A percentile compares a stretch with the other conserved stretches of the same genome.
Conservation (phyloP, 257 asterid genomes). For the Ajuga chamaepitys region DNA sequence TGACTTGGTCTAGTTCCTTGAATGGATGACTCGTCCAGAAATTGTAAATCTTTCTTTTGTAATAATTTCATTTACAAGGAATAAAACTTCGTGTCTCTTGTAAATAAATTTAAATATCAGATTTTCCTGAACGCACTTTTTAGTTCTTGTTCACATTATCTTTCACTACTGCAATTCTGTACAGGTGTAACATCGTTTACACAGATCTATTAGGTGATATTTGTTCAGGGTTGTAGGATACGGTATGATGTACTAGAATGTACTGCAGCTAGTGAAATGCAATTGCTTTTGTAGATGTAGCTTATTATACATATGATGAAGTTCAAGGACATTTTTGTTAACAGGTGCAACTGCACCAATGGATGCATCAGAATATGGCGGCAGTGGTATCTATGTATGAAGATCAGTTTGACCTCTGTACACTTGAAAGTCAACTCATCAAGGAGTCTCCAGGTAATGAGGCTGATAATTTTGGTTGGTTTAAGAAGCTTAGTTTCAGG, state of each 20-base stretch:
- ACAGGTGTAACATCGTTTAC: neutral
- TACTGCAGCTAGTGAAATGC: neutral
- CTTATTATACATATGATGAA: conserved; percentile 6
- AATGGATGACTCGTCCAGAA: too few relatives aligned
- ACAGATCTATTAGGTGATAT: neutral
- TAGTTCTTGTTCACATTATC: neutral
- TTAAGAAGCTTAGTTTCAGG: conserved; percentile 49
- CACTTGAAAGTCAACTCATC: conserved; percentile 44
- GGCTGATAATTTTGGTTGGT: conserved; percentile 56
- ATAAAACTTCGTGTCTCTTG: too few relatives aligned
- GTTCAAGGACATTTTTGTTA: conserved; percentile 4
- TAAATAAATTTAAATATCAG: too few relatives aligned
- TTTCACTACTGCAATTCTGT: neutral
- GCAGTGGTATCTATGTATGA: conserved; percentile 93
- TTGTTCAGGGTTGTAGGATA: neutral
- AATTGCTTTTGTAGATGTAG: neutral
- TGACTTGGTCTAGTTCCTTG: too few relatives aligned
- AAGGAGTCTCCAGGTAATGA: conserved; percentile 30
- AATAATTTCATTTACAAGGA: too few relatives aligned
- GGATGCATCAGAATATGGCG: conserved; percentile 92
- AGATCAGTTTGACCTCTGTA: conserved; percentile 75
- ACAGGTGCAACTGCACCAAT: conserved; percentile 83
- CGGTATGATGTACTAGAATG: neutral
- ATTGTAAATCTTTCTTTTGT: too few relatives aligned
- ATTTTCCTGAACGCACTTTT: neutral